phyloP scores from a whole-genome alignment of 768 basidiomycete species.

The Leccinellum albellum region DNA sequence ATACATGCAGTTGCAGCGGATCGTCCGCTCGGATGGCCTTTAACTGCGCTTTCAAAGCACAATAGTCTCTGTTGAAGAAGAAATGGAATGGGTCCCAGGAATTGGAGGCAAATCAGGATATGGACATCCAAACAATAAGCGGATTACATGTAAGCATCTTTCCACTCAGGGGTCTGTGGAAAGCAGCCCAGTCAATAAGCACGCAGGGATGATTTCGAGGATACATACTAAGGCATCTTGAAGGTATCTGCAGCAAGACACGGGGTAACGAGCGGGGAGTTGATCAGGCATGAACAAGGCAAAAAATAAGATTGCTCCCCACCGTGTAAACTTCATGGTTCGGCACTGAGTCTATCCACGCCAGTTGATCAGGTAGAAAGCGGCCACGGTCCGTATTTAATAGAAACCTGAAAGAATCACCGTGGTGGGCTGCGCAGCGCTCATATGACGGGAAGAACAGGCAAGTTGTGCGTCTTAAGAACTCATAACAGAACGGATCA shows the following conservation, averaged over 20 bases:
- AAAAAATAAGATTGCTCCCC: constrained; percentile 13
- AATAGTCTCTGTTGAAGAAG: constrained; percentile 56
- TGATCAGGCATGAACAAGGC: background rate
- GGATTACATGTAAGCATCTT: constrained; percentile 32
- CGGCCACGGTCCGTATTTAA: background rate
- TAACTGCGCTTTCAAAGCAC: constrained; percentile 65
- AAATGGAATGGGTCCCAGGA: background rate
- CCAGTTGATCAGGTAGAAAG: background rate
- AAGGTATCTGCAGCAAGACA: constrained; percentile 48
- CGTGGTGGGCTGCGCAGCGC: background rate
- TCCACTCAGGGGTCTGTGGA: constrained; percentile 61
- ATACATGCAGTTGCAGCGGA: constrained; percentile 21
- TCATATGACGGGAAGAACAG: constrained; percentile 11
- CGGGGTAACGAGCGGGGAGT: background rate
- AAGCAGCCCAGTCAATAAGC: background rate
- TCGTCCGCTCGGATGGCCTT: constrained; percentile 43
- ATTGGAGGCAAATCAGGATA: background rate
- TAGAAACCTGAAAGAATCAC: background rate
- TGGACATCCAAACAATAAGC: background rate
- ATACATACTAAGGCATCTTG: constrained; percentile 29
- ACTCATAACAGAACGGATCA: background rate
- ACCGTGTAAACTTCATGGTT: constrained; percentile 61
- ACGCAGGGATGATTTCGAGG: background rate
- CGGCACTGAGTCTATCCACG: background rate
- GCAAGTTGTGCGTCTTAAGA: constrained; percentile 8